phyloP scores from a whole-genome alignment of 768 basidiomycete genomes.

The Hydnomerulius pinastri region DNA sequence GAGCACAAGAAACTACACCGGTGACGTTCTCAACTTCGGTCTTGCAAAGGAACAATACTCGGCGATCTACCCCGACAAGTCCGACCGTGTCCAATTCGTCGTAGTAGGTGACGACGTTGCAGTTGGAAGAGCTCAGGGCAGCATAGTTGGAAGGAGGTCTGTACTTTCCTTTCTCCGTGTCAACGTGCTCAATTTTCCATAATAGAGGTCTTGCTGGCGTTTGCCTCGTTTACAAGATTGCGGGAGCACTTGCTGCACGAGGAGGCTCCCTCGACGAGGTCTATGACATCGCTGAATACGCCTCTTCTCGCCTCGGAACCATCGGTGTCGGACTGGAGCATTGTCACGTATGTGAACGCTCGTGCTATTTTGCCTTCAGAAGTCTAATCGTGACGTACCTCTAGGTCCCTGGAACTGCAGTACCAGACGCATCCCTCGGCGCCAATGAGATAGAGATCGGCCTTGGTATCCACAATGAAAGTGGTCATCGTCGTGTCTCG shows the following conservation, averaged over 20 bases:
- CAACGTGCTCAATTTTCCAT: neutral
- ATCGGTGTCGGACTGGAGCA: slow-evolving; percentile 89
- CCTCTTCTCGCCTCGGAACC: slow-evolving; percentile 69
- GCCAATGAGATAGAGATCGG: slow-evolving; percentile 81
- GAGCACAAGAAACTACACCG: slow-evolving; percentile 74
- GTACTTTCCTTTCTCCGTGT: neutral
- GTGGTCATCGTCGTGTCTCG: slow-evolving; percentile 65
- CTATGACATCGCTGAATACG: slow-evolving; percentile 62
- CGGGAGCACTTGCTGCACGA: slow-evolving; percentile 74
- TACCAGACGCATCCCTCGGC: slow-evolving; percentile 54
- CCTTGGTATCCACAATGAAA: slow-evolving; percentile 91
- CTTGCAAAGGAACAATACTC: slow-evolving; percentile 85
- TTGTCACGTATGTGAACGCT: slow-evolving; percentile 60
- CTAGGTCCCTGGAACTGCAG: slow-evolving; percentile 78
- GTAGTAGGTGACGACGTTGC: slow-evolving; percentile 91
- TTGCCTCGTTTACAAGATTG: slow-evolving; percentile 86
- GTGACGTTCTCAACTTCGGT: slow-evolving; percentile 90
- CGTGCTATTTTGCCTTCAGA: neutral
- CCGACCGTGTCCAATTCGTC: slow-evolving; percentile 70
- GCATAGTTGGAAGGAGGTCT: slow-evolving; percentile 81
- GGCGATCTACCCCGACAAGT: slow-evolving; percentile 64
- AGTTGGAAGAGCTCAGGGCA: slow-evolving; percentile 78
- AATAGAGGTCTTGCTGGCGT: slow-evolving; percentile 84
- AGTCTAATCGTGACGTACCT: neutral
- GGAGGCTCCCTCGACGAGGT: slow-evolving; percentile 74